A percentile compares a stretch with the other conserved stretches of the same genome.
These are phyloP conservation scores for Neurospora hispaniola DNA, from an alignment of 495 filamentous ascomycete genomes.

Conservation along the genomic window DNA sequence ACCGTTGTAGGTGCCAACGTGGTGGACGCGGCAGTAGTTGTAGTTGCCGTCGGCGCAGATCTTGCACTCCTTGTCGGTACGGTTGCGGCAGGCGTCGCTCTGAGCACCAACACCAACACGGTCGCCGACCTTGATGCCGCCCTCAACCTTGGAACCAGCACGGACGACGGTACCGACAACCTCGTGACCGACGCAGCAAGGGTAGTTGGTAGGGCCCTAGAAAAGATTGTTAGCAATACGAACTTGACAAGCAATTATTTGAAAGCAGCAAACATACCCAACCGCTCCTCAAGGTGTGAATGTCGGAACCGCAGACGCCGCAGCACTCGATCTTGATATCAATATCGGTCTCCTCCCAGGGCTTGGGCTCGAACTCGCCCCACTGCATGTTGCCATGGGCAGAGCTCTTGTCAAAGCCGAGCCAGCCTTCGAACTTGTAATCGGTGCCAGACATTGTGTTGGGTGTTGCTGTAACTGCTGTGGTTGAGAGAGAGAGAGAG, in stretches of 20 bases:
- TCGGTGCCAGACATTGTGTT: conserved; percentile 16
- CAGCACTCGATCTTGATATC: conserved; percentile 73
- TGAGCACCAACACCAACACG: conserved; percentile 84
- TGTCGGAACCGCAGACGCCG: conserved; percentile 71
- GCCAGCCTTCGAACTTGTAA: conserved; percentile 68
- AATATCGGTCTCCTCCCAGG: conserved; percentile 67
- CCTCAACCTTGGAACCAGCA: conserved; percentile 47
- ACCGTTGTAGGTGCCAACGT: conserved; percentile 58
- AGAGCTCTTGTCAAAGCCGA: conserved; percentile 50
- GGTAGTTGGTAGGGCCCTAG: conserved; percentile 53
- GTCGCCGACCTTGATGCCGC: conserved; percentile 61
- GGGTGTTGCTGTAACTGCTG: not conserved
- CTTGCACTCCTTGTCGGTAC: conserved; percentile 48
- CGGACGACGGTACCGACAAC: conserved; percentile 69
- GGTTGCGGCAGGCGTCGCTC: conserved; percentile 49
- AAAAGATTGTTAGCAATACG: not conserved
- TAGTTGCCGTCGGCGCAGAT: conserved; percentile 54
- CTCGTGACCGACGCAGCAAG: conserved; percentile 72
- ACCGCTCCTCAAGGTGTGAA: conserved; percentile 66
- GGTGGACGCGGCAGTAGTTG: conserved; percentile 51
- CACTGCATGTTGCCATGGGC: conserved; percentile 61
- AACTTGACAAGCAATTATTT: too few species aligned
- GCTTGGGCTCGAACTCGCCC: conserved; percentile 65
- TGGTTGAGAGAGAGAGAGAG: not conserved
- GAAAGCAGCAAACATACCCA: conserved; percentile 36